These are phyloP conservation scores for Ambrosiella beaveri DNA, from an alignment of 2,329 filamentous ascomycete species.

Conservation along the genomic window DNA sequence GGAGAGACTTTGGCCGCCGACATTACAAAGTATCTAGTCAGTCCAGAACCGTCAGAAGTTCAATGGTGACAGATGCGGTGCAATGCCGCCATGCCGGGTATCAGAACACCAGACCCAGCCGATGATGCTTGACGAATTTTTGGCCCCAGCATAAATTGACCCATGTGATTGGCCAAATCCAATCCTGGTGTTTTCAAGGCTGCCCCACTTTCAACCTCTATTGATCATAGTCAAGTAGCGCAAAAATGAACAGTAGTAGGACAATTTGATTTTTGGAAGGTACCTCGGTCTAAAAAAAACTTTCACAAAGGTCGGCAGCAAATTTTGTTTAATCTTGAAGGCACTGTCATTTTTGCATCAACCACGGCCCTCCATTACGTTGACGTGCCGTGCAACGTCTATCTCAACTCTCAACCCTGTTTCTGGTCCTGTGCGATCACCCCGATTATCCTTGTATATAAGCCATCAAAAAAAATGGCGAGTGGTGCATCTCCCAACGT, in stretches of 20 bases:
- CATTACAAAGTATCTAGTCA: conserved; percentile 1
- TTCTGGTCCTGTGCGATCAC: not conserved
- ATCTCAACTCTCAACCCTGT: not conserved
- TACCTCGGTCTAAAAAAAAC: too few species aligned
- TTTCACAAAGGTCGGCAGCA: too few species aligned
- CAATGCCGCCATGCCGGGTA: too few species aligned
- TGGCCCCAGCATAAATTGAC: conserved; percentile 3
- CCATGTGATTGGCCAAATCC: conserved; percentile 7
- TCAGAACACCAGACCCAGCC: not conserved
- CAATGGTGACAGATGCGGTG: too few species aligned
- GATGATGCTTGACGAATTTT: conserved; percentile 12
- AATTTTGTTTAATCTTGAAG: too few species aligned
- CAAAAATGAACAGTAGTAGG: not conserved
- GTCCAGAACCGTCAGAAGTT: too few species aligned
- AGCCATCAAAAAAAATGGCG: conserved; percentile 10
- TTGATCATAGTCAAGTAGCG: not conserved
- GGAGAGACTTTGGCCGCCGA: conserved; percentile 29
- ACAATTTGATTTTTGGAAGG: too few species aligned
- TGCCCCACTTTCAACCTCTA: not conserved
- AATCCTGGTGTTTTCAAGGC: not conserved
- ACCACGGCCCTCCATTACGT: too few species aligned
- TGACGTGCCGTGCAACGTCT: not conserved
- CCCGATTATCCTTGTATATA: conserved; percentile 2
- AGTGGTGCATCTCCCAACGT: conserved; percentile 20
- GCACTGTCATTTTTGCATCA: too few species aligned